Evolutionary conservation across 805 yeast genomes (phyloP).

Genomic region (Debaryomyces maramus): DNA sequence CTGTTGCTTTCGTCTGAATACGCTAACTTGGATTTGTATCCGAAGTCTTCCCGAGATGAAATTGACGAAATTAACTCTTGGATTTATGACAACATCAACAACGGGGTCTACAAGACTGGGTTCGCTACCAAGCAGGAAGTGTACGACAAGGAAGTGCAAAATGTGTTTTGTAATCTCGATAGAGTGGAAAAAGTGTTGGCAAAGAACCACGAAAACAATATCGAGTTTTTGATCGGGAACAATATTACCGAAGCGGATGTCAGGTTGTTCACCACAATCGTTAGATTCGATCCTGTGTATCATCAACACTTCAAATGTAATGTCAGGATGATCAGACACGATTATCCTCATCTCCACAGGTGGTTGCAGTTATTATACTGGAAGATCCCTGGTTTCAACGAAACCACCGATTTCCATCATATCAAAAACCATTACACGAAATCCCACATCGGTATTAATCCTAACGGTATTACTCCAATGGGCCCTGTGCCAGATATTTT

Average conservation of each 20-base stretch:
- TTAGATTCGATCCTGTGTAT: conserved; percentile 90
- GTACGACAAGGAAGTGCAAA: conserved; percentile 66
- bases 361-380: conserved; percentile 88
- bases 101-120: conserved; percentile 92
- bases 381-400: conserved; percentile 67
- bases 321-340: conserved; percentile 71
- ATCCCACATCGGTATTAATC: conserved; percentile 79
- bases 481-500: conserved; percentile 84
- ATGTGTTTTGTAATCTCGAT: conserved; percentile 66
- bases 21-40: conserved; percentile 61
- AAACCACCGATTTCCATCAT: conserved; percentile 84
- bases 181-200: conserved; percentile 63
- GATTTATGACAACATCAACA: conserved; percentile 84
- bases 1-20: conserved; percentile 49
- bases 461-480: conserved; percentile 76
- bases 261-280: conserved; percentile 80
- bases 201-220: conserved; percentile 37
- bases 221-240: conserved; percentile 54
- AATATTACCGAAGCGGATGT: conserved; percentile 87
- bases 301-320: conserved; percentile 96
- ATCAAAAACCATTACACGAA: conserved; percentile 90
- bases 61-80: conserved; percentile 80
- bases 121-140: conserved; percentile 83
- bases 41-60: conserved; percentile 48
- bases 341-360: conserved; percentile 74